Evolutionary conservation across 495 filamentous ascomycete genomes (phyloP), one percentile per base, ranked within the genome.

Genomic region (Cudoniella acicularis): DNA sequence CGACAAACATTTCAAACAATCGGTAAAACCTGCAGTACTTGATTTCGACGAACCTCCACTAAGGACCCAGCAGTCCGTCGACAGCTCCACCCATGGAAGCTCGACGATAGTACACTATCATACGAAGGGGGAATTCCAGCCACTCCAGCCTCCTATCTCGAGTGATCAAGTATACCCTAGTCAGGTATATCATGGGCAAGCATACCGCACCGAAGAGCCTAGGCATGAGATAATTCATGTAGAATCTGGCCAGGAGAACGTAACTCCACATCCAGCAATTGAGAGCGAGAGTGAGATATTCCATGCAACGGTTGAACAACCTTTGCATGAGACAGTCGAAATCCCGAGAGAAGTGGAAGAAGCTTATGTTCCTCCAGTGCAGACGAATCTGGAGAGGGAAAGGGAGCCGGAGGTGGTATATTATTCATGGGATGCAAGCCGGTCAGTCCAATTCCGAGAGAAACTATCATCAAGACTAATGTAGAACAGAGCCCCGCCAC

Each of bases 1-100:
- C 67, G 93, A 98, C 72, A 80, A 80, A 59, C 91, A 98, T 73
- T 92, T 90, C 68, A 77, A 79, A 53, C 71, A 73, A 60, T 69
- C 77, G 30, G 84, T 86, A 66, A 70, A 78, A 36, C 30, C 30
- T 76, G 36, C 9, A 54, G 16, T 13, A 26, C 24, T 17, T 43
- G 16, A 9, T 30, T 21, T 40, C 58, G 22, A 13, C 17, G 47
- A 22, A 45, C 43, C 2, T 6, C 21, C 36, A 30, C 45, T 61
- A 56, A 56, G 49, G 47, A n/a, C 20, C 25, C 26, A 51, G 30
- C 43, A 67, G 64, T 67, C 64, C 18, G 56, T 49, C n/a, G 52
- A 61, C 16, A 59, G 50, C 43, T 46, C 49, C 22, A 6, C 57
- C n/a, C n/a, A 61, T 49, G 58, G 51, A 17, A 62, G 54, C 10